Evolutionary conservation across 2,329 filamentous ascomycete species (phyloP).

Genomic region (Leptographium galeiforme): DNA sequence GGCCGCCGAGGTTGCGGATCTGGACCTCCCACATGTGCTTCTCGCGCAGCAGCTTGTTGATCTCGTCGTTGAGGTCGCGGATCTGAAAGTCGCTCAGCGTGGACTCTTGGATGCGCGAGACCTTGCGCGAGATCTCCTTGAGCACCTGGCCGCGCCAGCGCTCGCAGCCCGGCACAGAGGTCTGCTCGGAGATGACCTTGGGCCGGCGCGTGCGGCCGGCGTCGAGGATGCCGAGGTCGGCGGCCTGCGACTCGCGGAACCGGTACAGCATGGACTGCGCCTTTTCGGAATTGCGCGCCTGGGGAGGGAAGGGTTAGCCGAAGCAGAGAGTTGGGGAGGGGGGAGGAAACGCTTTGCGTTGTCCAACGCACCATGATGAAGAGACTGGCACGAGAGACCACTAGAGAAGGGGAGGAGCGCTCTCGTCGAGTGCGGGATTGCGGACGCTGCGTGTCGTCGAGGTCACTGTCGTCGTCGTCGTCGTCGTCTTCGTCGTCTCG

Average conservation of each 20-base stretch:
- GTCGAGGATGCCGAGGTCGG: conserved; percentile 92
- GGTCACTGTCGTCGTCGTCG: too few relatives aligned
- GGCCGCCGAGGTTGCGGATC: conserved; percentile 88
- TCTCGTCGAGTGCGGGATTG: too few relatives aligned
- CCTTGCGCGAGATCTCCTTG: conserved; percentile 93
- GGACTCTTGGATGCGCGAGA: conserved; percentile 86
- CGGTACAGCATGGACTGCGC: conserved; percentile 99
- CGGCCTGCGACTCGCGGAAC: conserved; percentile 94
- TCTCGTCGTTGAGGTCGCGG: conserved; percentile 94
- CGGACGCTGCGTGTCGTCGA: too few relatives aligned
- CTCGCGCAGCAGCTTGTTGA: conserved; percentile 97
- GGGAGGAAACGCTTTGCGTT: too few relatives aligned
- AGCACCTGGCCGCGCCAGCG: conserved; percentile 97
- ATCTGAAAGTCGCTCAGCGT: conserved; percentile 94
- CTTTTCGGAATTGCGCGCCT: conserved; percentile 97
- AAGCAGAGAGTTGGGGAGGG: not conserved
- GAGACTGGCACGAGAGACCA: too few relatives aligned
- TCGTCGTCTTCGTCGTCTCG: too few relatives aligned
- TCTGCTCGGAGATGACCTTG: conserved; percentile 78
- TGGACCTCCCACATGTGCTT: conserved; percentile 99
- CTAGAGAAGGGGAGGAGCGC: too few relatives aligned
- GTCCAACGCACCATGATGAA: too few relatives aligned
- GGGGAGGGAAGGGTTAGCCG: not conserved
- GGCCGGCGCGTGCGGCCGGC: conserved; percentile 79
- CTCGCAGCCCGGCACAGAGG: conserved; percentile 75